Evolutionary conservation across 805 yeast genomes (phyloP), one percentile per base, ranked within the genome.

Genomic region (Ogataea degrootiae): DNA sequence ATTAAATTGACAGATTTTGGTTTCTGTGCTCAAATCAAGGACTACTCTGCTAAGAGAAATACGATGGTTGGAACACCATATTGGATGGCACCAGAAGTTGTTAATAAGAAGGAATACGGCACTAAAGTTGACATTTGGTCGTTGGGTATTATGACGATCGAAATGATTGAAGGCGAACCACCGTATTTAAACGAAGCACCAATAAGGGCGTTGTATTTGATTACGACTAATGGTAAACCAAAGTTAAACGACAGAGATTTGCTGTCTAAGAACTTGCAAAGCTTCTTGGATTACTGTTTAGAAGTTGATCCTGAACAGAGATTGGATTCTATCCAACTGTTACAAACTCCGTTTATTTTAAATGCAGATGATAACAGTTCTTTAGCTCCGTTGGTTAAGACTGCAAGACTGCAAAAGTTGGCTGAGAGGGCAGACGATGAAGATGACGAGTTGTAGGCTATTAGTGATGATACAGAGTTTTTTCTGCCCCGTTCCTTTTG

Each of bases 31-130:
- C 85, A 85, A 61, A 76, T 85, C 53, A 86, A 86, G 19, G 90
- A 83, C 56, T 80, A 80, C 59, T 74, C 85, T 44, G 75, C 79
- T 50, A 85, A 85, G 68, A 75, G 94, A 50, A 87, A 89, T 31
- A 85, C 94, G 3, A 85, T 85, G 92, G 94, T 85, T 5, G 94
- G 94, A 6, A 85, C 94, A 1, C 92, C 94, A 9, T 85, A 85
- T 66, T 85, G 94, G 94, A 85, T 85, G 94, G 94, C 94, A 0
- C 94, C 94, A 1, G 94, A 85, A 65, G 90, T 85, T 40, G 90
- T 85, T 37, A 81, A 80, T 56, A 87, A 83, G 58, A 83, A 85
- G 59, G 89, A 85, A 53, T 85, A 85, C 60, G 94, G 85, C 42
- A 87, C 85, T 44, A 86, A 86, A 62, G 89, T 85, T 26, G 94